Conservation (phyloP, 2,329 filamentous ascomycete genomes). For the Colletotrichum tamarilloi region DNA sequence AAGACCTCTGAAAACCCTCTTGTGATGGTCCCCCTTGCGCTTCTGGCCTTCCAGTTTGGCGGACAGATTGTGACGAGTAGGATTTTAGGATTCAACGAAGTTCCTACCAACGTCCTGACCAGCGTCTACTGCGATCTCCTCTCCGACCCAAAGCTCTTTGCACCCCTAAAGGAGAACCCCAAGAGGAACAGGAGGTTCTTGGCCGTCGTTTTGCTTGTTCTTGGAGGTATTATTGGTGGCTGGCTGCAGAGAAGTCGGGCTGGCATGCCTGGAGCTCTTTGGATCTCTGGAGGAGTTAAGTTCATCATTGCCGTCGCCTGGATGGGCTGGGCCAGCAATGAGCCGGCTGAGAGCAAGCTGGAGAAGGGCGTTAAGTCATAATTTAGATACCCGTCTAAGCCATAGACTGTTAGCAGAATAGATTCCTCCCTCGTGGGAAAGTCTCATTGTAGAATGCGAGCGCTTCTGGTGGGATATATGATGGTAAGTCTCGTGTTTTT, state of each 20-base stretch:
- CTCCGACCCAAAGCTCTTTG: slow-evolving; percentile 60
- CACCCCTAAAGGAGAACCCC: slow-evolving; percentile 51
- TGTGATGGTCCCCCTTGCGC: slow-evolving; percentile 55
- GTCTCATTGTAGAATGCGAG: no score
- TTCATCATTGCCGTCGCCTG: slow-evolving; percentile 50
- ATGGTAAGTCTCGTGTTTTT: neutral
- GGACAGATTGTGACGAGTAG: slow-evolving; percentile 64
- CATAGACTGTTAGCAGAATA: neutral
- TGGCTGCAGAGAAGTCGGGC: slow-evolving; percentile 58
- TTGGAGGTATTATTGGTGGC: slow-evolving; percentile 59
- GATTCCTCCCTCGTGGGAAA: neutral
- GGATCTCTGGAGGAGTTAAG: slow-evolving; percentile 59
- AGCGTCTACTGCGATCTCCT: slow-evolving; percentile 64
- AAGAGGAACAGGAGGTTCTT: slow-evolving; percentile 61
- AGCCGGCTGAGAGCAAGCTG: slow-evolving; percentile 30
- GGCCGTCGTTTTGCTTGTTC: slow-evolving; percentile 57
- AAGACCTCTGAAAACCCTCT: slow-evolving; percentile 48
- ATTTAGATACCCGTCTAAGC: neutral
- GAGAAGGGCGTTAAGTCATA: slow-evolving; percentile 20
- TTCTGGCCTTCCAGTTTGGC: slow-evolving; percentile 64
- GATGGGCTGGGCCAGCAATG: slow-evolving; percentile 45
- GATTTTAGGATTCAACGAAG: slow-evolving; percentile 61
- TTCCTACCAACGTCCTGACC: slow-evolving; percentile 67
- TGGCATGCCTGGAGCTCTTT: slow-evolving; percentile 55
- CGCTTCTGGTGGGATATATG: neutral